A percentile compares a stretch with the other conserved stretches of the same genome.
These are phyloP conservation scores for Kernera saxatilis DNA, from an alignment of 345 rosid species.

Conservation along the genomic window DNA sequence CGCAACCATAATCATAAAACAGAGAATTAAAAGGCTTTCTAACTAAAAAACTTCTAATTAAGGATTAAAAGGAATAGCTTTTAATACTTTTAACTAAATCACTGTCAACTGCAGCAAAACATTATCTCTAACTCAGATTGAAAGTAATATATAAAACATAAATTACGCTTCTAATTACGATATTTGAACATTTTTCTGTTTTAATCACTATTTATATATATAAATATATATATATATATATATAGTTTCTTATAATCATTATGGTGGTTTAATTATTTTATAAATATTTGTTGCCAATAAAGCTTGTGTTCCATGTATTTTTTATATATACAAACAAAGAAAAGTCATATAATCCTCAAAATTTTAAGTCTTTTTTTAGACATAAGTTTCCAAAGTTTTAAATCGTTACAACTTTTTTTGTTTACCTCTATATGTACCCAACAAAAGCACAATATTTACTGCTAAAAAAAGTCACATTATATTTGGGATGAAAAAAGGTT, in stretches of 20 bases:
- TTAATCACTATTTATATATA: too few species aligned
- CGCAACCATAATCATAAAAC: not conserved
- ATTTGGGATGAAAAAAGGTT: conserved; percentile 2
- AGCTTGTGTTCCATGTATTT: not conserved
- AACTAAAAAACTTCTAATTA: not conserved
- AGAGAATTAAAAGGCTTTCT: not conserved
- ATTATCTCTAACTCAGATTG: not conserved
- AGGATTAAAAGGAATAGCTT: not conserved
- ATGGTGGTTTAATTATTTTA: not conserved
- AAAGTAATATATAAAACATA: not conserved
- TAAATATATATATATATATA: too few species aligned
- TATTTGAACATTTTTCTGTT: not conserved
- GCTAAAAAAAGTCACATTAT: too few species aligned
- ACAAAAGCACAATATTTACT: too few species aligned
- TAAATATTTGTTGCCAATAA: not conserved
- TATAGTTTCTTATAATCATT: not conserved
- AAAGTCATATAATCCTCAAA: not conserved
- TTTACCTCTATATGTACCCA: too few species aligned
- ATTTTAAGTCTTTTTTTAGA: not conserved
- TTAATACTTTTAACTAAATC: not conserved
- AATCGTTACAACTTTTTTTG: not conserved
- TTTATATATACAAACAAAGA: not conserved
- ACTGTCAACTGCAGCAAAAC: not conserved
- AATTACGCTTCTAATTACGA: not conserved
- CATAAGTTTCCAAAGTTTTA: not conserved